A percentile compares a stretch with the other conserved stretches of the same genome.
Evolutionary conservation across 225 moss, liverwort and hornwort species (phyloP).

Genomic region (Asterella californica): DNA sequence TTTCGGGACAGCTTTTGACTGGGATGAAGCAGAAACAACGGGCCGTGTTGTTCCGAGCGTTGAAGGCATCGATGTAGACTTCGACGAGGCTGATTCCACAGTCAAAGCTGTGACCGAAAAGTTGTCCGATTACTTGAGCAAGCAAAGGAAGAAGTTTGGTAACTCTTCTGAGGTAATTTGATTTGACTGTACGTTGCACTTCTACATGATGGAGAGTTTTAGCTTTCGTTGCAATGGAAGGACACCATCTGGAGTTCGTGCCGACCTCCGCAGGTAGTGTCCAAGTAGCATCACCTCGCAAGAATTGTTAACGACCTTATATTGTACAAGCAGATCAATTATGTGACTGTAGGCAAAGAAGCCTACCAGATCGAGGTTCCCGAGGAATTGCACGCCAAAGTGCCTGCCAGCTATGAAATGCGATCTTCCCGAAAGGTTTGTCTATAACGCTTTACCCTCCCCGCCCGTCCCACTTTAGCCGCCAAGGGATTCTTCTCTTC

Average conservation of each 20-base stretch:
- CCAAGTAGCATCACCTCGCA: not conserved
- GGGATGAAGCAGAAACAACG: slow-evolving; percentile 80
- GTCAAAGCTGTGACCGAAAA: slow-evolving; percentile 54
- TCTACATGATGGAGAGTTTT: not conserved
- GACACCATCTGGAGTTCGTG: not conserved
- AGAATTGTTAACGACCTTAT: not conserved
- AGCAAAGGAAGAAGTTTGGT: slow-evolving; percentile 70
- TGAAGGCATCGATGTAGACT: slow-evolving; percentile 77
- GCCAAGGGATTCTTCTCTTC: not conserved
- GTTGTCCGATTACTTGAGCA: slow-evolving; percentile 64
- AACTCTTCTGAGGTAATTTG: slow-evolving; percentile 62
- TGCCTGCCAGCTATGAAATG: slow-evolving; percentile 79
- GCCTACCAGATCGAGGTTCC: slow-evolving; percentile 92
- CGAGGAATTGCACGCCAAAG: slow-evolving; percentile 61
- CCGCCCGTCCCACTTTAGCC: not conserved
- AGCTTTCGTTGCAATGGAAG: not conserved
- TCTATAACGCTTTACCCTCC: not conserved
- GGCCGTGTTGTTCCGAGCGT: slow-evolving; percentile 78
- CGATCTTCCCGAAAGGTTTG: slow-evolving; percentile 91
- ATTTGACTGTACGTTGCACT: not conserved
- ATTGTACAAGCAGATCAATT: slow-evolving; percentile 62
- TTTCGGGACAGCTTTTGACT: slow-evolving; percentile 81
- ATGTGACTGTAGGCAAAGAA: slow-evolving; percentile 87
- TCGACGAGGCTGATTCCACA: slow-evolving; percentile 68
- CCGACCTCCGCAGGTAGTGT: not conserved